Base-by-base conservation (phyloP, 495 filamentous ascomycete species). In the Letharia lupina region DNA sequence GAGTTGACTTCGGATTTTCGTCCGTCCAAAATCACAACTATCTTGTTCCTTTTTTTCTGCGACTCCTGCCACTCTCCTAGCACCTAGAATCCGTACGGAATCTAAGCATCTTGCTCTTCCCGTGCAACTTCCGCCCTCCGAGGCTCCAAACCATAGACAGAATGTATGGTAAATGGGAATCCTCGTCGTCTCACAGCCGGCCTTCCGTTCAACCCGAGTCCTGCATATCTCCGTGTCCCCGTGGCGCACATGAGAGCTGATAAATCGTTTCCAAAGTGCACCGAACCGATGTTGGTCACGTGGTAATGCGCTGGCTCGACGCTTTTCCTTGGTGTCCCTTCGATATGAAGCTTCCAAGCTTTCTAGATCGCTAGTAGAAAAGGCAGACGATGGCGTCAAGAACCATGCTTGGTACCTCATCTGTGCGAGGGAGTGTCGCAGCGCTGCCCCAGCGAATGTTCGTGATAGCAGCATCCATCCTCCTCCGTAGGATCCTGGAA, bases 401-500 rank as follows among this genome's bases (percentile, higher is more conserved):
- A 20, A 18, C 15, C 1, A 10, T 37, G 54, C 39, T 3, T 35
- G 54, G 20, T 37, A 5, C 15, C 28, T 37, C 33, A 57, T 57
- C n/a, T 57, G 54, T 37, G 54, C 16, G 33, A 37, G 7, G 54
- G 33, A 11, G 8, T 57, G 54, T 57, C 63, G 63, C 72, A 74
- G 40, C 54, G 31, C 37, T 71, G 69, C 31, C 79, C 77, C 7
- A 73, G 69, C 10, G 71, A 69, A 68, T 82, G 79, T 60, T 81
- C 77, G 67, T 81, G 79, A 65, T 78, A 80, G 15, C 72, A 69
- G 70, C 79, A 81, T 20, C 73, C 72, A 57, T 73, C 70, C 13
- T 69, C 70, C 20, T 77, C 74, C 13, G 79, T 82, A 9, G 79
- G 79, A 66, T 82, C 79, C 6, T 79, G 73, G 62, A 81, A 80